Evolutionary conservation across 192 early-diverging fungal species (phyloP).

Genomic region (Neocallimastix lanati): DNA sequence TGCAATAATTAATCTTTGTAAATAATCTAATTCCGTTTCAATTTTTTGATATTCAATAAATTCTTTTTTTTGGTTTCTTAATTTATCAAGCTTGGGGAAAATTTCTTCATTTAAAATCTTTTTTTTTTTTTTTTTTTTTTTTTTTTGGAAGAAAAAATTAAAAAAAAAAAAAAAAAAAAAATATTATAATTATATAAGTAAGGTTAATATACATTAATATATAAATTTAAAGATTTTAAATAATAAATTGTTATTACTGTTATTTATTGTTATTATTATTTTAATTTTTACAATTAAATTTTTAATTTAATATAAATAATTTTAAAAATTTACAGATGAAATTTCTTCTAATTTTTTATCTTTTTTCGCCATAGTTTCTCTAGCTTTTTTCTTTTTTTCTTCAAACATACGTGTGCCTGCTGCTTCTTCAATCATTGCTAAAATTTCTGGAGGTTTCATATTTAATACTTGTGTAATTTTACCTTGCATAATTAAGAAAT

Average conservation of each 20-base stretch:
- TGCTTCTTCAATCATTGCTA: constrained; percentile 97
- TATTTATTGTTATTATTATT: too few relatives aligned
- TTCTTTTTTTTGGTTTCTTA: constrained; percentile 65
- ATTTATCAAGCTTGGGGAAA: constrained; percentile 74
- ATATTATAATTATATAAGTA: too few relatives aligned
- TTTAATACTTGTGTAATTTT: constrained; percentile 98
- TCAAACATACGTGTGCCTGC: constrained; percentile 98
- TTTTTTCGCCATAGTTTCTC: constrained; percentile 85
- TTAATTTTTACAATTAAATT: neutral
- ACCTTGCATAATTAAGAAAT: constrained; percentile 99
- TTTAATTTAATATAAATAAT: neutral
- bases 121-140: neutral
- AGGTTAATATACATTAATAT: too few relatives aligned
- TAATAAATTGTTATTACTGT: too few relatives aligned
- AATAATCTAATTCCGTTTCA: constrained; percentile 68
- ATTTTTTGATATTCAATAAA: constrained; percentile 89
- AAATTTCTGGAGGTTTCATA: constrained; percentile 91
- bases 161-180: too few relatives aligned
- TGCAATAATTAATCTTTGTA: constrained; percentile 63
- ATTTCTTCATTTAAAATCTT: constrained; percentile 77
- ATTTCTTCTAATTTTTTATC: constrained; percentile 90
- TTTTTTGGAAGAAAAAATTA: neutral
- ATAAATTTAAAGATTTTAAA: too few relatives aligned
- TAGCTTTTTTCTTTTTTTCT: constrained; percentile 87
- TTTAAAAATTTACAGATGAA: constrained; percentile 19